Evolutionary conservation across 257 asterid species (phyloP), one percentile per base, ranked within the genome.

Genomic region (Ajuga chamaepitys): DNA sequence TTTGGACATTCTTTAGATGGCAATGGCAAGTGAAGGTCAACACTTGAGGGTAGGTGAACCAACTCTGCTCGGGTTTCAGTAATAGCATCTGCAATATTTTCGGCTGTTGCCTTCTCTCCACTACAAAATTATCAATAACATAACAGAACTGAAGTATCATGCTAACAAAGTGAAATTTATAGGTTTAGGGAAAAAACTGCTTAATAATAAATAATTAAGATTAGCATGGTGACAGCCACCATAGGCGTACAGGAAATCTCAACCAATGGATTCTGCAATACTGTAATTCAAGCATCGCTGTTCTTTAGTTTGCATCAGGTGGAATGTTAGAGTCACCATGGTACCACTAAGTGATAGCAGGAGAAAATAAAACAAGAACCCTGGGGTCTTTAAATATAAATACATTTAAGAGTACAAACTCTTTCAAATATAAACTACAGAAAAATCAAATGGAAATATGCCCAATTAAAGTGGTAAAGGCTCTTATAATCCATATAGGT

Each of bases 61-160:
- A 93, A 75, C 82, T 89, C 97, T 47, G 99, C 97, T 83, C 97
- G 87, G 76, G 84, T 88, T 21, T 88, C 97, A 63, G 85, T 74
- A 30, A 93, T 88, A 16, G 99, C 99, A 77, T 85, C 80, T 6
- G 99, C 92, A 76, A 93, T 89, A 61, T 79, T 80, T 74, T 83
- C 96, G 35, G 96, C 92, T 59, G 99, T 93, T 66, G 96, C 89
- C 80, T 88, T 93, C 84, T 93, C 97, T 71, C 97, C 99, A 58
- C 99, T 93, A 70, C 58, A 81, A 48, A 9, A 61, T 54, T 45
- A 71, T 37, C 45, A 14, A 55, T 13, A 47, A 18, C 61, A 70
- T 21, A 50, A 24, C 75, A 75, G 26, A 70, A 58, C 26, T 56
- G 35, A 30, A 70, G 26, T 46, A 60, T 55, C 65, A 53, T 7